Conservation (phyloP, 441 rosid species). For the Croton laevigatus region DNA sequence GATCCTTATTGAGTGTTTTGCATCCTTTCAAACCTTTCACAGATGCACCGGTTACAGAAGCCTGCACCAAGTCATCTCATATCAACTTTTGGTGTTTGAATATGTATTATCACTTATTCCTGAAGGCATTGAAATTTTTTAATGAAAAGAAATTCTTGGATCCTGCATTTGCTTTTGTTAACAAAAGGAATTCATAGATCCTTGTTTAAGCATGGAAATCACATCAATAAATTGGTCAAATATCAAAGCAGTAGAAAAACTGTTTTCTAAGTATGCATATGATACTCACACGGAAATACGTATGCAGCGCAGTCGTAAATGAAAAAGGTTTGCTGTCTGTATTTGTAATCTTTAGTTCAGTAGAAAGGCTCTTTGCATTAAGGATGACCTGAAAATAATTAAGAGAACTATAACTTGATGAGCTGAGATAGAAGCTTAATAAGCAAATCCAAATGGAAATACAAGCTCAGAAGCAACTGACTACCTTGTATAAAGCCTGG, state of each 20-base stretch:
- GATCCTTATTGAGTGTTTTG: slow-evolving; percentile 85
- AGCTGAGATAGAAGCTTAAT: background rate
- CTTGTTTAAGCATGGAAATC: background rate
- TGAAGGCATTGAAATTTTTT: slow-evolving; percentile 14
- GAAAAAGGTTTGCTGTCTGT: slow-evolving; percentile 79
- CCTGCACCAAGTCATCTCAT: slow-evolving; percentile 44
- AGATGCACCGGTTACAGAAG: slow-evolving; percentile 68
- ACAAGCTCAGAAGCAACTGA: background rate
- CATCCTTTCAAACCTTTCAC: slow-evolving; percentile 86
- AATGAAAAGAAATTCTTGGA: background rate
- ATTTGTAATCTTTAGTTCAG: slow-evolving; percentile 69
- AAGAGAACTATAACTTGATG: slow-evolving; percentile 15
- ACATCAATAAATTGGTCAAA: background rate
- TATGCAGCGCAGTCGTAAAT: slow-evolving; percentile 76
- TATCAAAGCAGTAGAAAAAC: slow-evolving; percentile 5
- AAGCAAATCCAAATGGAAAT: background rate
- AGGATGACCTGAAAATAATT: slow-evolving; percentile 56
- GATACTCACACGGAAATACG: slow-evolving; percentile 73
- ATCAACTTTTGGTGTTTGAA: background rate
- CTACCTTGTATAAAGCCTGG: slow-evolving; percentile 72
- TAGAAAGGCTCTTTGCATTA: slow-evolving; percentile 63
- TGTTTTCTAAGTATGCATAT: slow-evolving; percentile 9
- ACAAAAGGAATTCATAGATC: background rate
- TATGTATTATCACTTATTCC: slow-evolving; percentile 11
- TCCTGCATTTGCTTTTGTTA: background rate